A percentile compares a stretch with the other conserved stretches of the same genome.
Evolutionary conservation across 2,329 filamentous ascomycete species (phyloP).

Genomic region (Beauveria sp.): DNA sequence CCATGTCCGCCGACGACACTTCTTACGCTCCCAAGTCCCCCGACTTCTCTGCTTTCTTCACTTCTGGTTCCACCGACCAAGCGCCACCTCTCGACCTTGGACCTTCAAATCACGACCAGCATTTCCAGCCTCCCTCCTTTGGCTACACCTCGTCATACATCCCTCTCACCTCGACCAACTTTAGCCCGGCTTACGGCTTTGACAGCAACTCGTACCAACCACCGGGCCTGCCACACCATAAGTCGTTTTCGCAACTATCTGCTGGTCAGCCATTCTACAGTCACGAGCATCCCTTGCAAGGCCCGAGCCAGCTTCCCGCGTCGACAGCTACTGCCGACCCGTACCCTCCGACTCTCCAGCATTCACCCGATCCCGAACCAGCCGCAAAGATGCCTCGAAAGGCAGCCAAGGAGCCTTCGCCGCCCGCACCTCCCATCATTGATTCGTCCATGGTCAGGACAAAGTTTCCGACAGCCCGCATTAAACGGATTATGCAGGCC

Average conservation of each 20-base stretch:
- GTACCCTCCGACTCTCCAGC: not conserved
- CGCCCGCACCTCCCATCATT: constrained; percentile 32
- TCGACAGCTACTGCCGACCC: constrained; percentile 5
- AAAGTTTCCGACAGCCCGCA: constrained; percentile 93
- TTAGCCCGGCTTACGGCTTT: not conserved
- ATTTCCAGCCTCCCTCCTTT: constrained; percentile 18
- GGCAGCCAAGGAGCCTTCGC: constrained; percentile 22
- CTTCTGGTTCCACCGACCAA: constrained; percentile 29
- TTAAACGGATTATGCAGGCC: constrained; percentile 99
- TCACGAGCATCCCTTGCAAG: not conserved
- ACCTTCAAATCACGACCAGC: constrained; percentile 19
- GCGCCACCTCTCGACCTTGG: constrained; percentile 24
- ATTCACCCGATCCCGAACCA: constrained; percentile 4
- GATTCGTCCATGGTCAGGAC: constrained; percentile 74
- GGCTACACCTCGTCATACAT: constrained; percentile 4
- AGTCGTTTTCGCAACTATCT: constrained; percentile 5
- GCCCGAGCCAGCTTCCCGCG: not conserved
- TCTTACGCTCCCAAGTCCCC: constrained; percentile 52
- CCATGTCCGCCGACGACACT: constrained; percentile 42
- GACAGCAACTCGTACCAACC: constrained; percentile 11
- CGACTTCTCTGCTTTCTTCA: constrained; percentile 50
- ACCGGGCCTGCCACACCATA: constrained; percentile 11
- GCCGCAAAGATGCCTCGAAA: constrained; percentile 27
- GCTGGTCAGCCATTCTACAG: not conserved
- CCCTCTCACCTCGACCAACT: constrained; percentile 1